A percentile compares a stretch with the other conserved stretches of the same genome.
Conservation (phyloP, 2,329 filamentous ascomycete genomes). For the Metarhizium rileyi region DNA sequence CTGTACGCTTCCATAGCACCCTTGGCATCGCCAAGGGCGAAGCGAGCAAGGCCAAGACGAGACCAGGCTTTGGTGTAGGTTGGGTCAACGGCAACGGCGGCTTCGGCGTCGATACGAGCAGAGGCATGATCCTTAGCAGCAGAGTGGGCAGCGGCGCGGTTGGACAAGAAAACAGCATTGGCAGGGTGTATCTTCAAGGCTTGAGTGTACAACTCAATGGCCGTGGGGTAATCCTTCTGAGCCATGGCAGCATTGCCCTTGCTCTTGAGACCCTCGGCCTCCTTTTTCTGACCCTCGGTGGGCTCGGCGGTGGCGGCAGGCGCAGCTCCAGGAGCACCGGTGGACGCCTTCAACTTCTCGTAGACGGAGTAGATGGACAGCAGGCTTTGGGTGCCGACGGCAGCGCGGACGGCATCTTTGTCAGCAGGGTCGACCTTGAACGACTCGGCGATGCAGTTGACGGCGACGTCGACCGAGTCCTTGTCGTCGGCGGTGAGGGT, state of each 20-base stretch:
- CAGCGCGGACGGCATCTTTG: conserved; percentile 60
- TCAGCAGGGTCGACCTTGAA: conserved; percentile 91
- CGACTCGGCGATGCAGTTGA: conserved; percentile 87
- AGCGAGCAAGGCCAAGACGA: conserved; percentile 80
- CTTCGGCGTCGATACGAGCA: conserved; percentile 79
- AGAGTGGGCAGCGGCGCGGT: conserved; percentile 89
- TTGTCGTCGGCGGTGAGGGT: conserved; percentile 80
- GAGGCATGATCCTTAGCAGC: conserved; percentile 75
- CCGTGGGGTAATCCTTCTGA: conserved; percentile 74
- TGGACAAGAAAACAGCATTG: conserved; percentile 95
- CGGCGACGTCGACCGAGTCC: conserved; percentile 88
- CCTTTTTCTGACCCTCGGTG: conserved; percentile 55
- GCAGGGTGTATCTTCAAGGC: conserved; percentile 71
- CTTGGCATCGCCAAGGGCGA: conserved; percentile 81
- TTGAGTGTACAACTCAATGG: conserved; percentile 81
- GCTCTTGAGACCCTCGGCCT: conserved; percentile 81
- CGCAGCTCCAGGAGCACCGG: conserved; percentile 28
- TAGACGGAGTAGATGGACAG: conserved; percentile 90
- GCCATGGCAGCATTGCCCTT: conserved; percentile 93
- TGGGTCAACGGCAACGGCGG: conserved; percentile 79
- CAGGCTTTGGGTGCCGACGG: conserved; percentile 78
- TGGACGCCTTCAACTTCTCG: conserved; percentile 72
- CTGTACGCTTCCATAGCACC: conserved; percentile 92
- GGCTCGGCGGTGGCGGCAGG: conserved; percentile 25
- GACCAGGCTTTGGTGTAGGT: conserved; percentile 98